A percentile compares a stretch with the other conserved stretches of the same genome.
Evolutionary conservation across 106 monocot species (phyloP).

Genomic region (Dioscorea zingiberensis): DNA sequence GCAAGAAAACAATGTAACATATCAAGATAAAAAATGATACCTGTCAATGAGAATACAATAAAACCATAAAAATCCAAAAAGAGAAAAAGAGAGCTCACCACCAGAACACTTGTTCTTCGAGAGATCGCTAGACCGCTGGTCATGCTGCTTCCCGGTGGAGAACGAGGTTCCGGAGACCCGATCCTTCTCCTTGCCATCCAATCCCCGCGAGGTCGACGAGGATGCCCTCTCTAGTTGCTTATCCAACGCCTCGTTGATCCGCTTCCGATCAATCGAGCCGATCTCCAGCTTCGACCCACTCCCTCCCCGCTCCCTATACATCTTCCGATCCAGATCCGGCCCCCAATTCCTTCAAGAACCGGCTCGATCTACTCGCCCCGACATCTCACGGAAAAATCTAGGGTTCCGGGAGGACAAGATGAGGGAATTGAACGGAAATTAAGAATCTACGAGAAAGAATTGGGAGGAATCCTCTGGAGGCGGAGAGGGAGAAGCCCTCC

Average conservation of each 20-base stretch:
- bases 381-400: not conserved
- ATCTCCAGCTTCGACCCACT: conserved; percentile 31
- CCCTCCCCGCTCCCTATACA: conserved; percentile 38
- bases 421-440: too few species aligned
- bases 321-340: conserved; percentile 4
- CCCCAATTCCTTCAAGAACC: not conserved
- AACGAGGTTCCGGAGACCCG: conserved; percentile 5
- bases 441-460: too few species aligned
- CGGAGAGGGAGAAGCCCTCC: not conserved
- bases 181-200: conserved; percentile 35
- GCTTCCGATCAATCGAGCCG: conserved; percentile 45
- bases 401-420: not conserved
- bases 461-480: too few species aligned
- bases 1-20: not conserved
- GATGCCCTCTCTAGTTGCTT: conserved; percentile 54
- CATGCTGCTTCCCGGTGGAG: conserved; percentile 29
- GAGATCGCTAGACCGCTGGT: not conserved
- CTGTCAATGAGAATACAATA: not conserved
- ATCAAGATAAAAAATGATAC: not conserved
- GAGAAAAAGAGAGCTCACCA: conserved; percentile 8
- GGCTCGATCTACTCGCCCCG: not conserved
- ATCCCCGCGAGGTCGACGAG: conserved; percentile 38
- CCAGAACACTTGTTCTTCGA: conserved; percentile 36
- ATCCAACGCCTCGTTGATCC: conserved; percentile 55
- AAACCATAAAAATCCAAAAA: not conserved